Conservation (phyloP, 225 moss, liverwort and hornwort species). For the Lunularia cruciata region DNA sequence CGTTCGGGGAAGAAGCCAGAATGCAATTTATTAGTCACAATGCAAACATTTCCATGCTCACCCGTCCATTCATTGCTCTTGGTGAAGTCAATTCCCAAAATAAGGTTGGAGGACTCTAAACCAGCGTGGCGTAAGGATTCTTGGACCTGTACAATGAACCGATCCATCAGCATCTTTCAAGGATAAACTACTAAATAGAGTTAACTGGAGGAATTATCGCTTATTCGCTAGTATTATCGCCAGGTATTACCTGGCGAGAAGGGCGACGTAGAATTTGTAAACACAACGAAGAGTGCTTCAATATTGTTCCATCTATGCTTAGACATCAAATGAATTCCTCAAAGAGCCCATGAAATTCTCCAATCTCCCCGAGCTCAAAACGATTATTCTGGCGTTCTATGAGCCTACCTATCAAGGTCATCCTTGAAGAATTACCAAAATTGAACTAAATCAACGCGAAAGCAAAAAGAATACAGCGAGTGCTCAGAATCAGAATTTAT, state of each 20-base stretch:
- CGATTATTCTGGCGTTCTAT: no score
- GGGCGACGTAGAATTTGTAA: no score
- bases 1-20: no score
- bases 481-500: not conserved
- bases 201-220: not conserved
- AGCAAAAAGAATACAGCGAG: no score
- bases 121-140: conserved; percentile 46
- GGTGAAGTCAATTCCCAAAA: conserved; percentile 64
- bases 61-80: conserved; percentile 75
- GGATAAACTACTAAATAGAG: not conserved
- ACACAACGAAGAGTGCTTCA: no score
- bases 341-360: no score
- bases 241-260: no score
- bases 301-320: no score
- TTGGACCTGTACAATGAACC: conserved; percentile 41
- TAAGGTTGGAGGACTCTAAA: conserved; percentile 64
- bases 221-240: no score
- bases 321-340: not conserved
- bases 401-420: not conserved
- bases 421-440: no score
- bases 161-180: not conserved
- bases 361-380: not conserved
- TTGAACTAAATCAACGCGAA: no score
- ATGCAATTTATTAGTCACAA: no score
- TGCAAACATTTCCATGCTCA: not conserved